Conservation (phyloP, 2,329 filamentous ascomycete species). For the Lasiodiplodia citricola region DNA sequence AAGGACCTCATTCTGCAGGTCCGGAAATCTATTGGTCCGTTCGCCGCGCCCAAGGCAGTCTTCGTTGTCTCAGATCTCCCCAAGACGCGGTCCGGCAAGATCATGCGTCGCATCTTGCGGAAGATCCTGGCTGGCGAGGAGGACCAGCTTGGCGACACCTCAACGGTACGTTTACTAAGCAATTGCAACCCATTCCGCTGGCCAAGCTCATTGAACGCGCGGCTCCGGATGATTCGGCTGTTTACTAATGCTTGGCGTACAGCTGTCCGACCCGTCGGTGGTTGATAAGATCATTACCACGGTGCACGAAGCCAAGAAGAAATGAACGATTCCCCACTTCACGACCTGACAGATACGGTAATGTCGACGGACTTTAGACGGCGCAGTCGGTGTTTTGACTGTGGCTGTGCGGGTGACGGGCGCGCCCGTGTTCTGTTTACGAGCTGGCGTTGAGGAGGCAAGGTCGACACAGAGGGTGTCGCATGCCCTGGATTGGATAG, state of each 20-base stretch:
- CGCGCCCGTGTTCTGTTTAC: constrained; percentile 6
- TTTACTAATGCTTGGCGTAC: constrained; percentile 23
- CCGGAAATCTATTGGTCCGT: constrained; percentile 95
- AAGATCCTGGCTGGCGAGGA: constrained; percentile 98
- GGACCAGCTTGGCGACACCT: constrained; percentile 92
- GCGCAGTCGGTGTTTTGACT: background rate
- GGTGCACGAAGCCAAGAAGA: constrained; percentile 68
- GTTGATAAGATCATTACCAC: constrained; percentile 87
- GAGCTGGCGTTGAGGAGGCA: constrained; percentile 15
- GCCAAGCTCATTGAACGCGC: constrained; percentile 16
- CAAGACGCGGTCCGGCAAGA: constrained; percentile 98
- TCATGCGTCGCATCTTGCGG: constrained; percentile 94
- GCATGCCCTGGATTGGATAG: background rate
- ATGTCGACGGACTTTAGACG: constrained; percentile 4
- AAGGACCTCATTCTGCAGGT: constrained; percentile 96
- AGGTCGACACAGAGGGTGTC: constrained; percentile 10
- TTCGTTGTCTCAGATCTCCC: constrained; percentile 91
- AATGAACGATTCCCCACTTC: constrained; percentile 33
- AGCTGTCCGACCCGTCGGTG: constrained; percentile 88
- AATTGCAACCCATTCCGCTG: constrained; percentile 18
- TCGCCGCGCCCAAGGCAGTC: constrained; percentile 93
- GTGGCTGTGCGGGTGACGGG: constrained; percentile 10
- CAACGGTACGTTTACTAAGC: constrained; percentile 68
- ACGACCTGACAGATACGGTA: constrained; percentile 8
- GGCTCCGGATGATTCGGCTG: constrained; percentile 15